These are phyloP conservation scores for Cryptococcus wingfieldii DNA, from an alignment of 1,284 basidiomycete genomes.

Conservation along the genomic window DNA sequence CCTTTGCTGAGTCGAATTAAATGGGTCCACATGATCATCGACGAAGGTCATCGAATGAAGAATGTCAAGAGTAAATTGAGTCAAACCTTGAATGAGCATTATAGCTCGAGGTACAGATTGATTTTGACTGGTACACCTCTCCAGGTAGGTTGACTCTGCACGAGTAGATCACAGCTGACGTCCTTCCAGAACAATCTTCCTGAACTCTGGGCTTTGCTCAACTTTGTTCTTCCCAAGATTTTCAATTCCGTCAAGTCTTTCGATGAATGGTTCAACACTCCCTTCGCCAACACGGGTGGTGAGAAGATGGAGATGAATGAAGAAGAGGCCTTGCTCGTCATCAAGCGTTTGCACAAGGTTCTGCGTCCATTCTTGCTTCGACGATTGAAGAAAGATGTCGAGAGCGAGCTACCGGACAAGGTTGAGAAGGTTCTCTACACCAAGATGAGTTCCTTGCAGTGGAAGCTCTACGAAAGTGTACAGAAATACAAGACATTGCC, in stretches of 20 bases:
- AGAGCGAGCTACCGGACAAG: conserved; percentile 96
- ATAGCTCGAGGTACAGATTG: conserved; percentile 87
- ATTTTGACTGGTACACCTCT: conserved; percentile 97
- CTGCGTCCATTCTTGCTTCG: conserved; percentile 88
- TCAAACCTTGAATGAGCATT: conserved; percentile 88
- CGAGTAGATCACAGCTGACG: conserved; percentile 4
- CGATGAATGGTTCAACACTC: conserved; percentile 99
- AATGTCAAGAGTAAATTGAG: conserved; percentile 94
- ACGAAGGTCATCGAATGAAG: conserved; percentile 99
- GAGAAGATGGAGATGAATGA: conserved; percentile 99
- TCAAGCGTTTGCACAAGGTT: conserved; percentile 97
- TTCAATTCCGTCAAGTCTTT: conserved; percentile 99
- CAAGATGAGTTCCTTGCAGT: conserved; percentile 91
- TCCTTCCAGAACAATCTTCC: conserved; percentile 78
- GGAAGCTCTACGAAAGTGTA: conserved; percentile 87
- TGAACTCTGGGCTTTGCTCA: conserved; percentile 95
- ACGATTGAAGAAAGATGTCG: conserved; percentile 97
- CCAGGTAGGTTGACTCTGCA: conserved; percentile 54
- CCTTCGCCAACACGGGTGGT: conserved; percentile 94
- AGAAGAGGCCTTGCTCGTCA: conserved; percentile 98
- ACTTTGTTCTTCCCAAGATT: conserved; percentile 96
- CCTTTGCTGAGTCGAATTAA: conserved; percentile 84
- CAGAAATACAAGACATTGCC: conserved; percentile 63
- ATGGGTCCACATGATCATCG: conserved; percentile 99
- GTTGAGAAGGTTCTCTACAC: conserved; percentile 99